Base-by-base conservation (phyloP, 1,284 basidiomycete genomes). In the Termitomyces sp. region DNA sequence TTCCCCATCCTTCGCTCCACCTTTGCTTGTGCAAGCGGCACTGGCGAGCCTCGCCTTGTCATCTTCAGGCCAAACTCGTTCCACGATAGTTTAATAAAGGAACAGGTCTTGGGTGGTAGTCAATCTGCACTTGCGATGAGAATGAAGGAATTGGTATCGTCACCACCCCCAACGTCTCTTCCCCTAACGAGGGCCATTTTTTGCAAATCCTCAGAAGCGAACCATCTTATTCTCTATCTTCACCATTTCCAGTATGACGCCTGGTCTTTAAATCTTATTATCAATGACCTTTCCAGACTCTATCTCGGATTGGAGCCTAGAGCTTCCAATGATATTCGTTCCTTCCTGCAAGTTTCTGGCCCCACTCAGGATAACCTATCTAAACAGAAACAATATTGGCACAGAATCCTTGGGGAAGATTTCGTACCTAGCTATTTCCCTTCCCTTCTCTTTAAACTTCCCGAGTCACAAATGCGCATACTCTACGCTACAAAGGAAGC, bases 221-320 rank as follows among this genome's bases (percentile, higher is more conserved):
- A 56, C 19, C 75, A 70, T 52, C 60, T 79, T n/a, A 53, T 77
- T 19, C 51, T 79, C 26, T 69, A 74, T 49, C 63, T 79, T 47
- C 74, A 79, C 53, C 77, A 79, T 57, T 75, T 76, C 61, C 76
- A 78, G 61, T 79, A 79, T 56, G 77, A 79, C 46, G 77, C 75
- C 3, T 73, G 75, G 73, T 77, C 75, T 59, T 62, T 79, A 33
- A 67, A 62, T 28, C 62, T 79, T n/a, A 59, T 79, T 16, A 53
- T 73, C 3, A 64, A 72, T 46, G 75, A 79, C 52, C 65, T 79
- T 10, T 58, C 64, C 19, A 60, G 61, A 11, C 39, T 76, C 13
- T 79, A 76, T 57, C 49, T 57, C 1, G 68, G 64, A 5, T 52
- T 59, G 13, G 51, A 57, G 3, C 65, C 65, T 9, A 53, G 49